Evolutionary conservation across 208 protist genomes (phyloP), one percentile per base, ranked within the genome.

Genomic region (Acanthamoeba royreba): DNA sequence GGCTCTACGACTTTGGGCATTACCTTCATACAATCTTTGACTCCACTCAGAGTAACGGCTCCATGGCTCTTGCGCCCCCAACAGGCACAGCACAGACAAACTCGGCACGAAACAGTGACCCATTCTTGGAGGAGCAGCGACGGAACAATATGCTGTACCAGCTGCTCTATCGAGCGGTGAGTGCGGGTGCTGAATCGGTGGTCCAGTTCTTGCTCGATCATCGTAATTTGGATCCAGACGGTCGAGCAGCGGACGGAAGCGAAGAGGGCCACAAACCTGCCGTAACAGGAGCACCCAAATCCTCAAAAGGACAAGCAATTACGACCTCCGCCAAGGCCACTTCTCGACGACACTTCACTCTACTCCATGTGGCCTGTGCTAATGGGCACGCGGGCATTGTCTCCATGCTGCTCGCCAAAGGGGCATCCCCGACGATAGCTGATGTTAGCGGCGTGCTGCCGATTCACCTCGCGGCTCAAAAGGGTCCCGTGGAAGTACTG

Each of bases 381-480:
- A 92, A 92, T 35, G 52, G 55, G 5, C 85, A 92, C 22, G 46
- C 35, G 1, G 22, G 9, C 35, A 40, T 92, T 3, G 85, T 22
- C 40, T 13, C 7, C 8, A 28, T 15, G 52, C 55, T 92, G 33
- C 58, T 92, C 0, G 19, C 19, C 33, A 4, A 53, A 42, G 85
- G 85, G 19, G 85, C 85, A 5, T 92, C 85, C 28, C 25, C 42
- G 49, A 92, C 35, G 9, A 46, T 92, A 3, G 52, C 85, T 35
- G 85, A 92, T 42, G 52, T 25, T 35, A 42, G 43, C 58, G 85
- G 85, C 0, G 85, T 92, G 33, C 43, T 46, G 40, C 85, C 85
- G 40, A 45, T 92, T 31, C 85, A 92, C 49, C 85, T 92, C 55
- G 85, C 85, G 4, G 85, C 85, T 7, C 85, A 92, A 35, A 92